Evolutionary conservation across 106 monocot species (phyloP), one percentile per base, ranked within the genome.

Genomic region (Acorus calamus): DNA sequence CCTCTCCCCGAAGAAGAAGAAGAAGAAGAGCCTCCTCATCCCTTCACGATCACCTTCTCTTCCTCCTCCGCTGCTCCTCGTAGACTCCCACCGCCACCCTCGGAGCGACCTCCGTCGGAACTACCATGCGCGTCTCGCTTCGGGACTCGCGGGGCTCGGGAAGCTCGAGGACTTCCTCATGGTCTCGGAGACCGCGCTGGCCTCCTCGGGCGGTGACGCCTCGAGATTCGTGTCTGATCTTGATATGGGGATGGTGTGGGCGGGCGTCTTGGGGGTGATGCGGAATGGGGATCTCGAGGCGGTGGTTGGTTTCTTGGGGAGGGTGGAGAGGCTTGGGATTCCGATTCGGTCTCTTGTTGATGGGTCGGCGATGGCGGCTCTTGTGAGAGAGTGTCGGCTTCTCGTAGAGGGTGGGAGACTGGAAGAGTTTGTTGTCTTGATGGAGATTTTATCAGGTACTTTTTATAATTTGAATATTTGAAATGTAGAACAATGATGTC

Each of bases 371-470:
- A 46, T 61, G 53, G 76, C 49, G 59, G 74, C 66, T 50, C 53
- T 86, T 7, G 78, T 10, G 46, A 52, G 4, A 45, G 60, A 76
- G 58, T 84, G 84, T 56, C 77, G 81, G 12, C 48, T 55, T 52
- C 55, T 86, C 2, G 51, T 72, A 68, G 65, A 76, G 3, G 55
- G 48, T 7, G 68, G 74, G 51, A 76, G 73, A 47, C 75, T 81
- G 63, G 75, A 60, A 57, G 86, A 91, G 64, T 78, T 86, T 49
- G 86, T 91, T 9, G 66, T 48, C 43, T 49, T 80, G 60, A 79
- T 86, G 72, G 86, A 86, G 53, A 76, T 69, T 5, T 71, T 91
- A 4, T 77, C 78, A 76, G 83, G 91, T 91, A 62, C 46, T 14
- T 8, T 42, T 48, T 28, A 28, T 28, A 28, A 11, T 48, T 67